Evolutionary conservation across 1,139 yeast species (phyloP).

Genomic region (Neolecta irregularis): DNA sequence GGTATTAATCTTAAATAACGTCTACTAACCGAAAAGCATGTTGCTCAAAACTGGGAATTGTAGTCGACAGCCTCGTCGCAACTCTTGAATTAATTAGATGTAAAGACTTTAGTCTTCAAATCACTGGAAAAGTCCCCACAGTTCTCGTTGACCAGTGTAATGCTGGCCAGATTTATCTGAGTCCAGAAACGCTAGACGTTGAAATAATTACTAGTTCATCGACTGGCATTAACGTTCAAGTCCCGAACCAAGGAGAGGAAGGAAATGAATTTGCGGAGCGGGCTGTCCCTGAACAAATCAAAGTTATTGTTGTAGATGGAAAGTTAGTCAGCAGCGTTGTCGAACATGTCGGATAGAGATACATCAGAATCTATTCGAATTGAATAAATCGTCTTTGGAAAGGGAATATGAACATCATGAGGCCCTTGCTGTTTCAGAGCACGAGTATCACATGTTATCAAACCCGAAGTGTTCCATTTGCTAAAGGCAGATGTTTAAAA

Average conservation of each 20-base stretch:
- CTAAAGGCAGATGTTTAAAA: too few species aligned
- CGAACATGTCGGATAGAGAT: constrained; percentile 30
- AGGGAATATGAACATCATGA: too few species aligned
- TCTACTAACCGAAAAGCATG: too few species aligned
- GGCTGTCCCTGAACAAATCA: constrained; percentile 79
- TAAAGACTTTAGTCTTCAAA: constrained; percentile 67
- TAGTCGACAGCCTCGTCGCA: constrained; percentile 71
- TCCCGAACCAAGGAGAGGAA: constrained; percentile 44
- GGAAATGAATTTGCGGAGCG: constrained; percentile 59
- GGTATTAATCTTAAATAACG: too few species aligned
- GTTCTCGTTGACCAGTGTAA: constrained; percentile 79
- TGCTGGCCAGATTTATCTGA: constrained; percentile 66
- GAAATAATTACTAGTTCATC: constrained; percentile 74
- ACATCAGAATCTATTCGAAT: background rate
- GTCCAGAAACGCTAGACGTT: constrained; percentile 50
- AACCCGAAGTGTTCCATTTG: too few species aligned
- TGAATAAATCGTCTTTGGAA: too few species aligned
- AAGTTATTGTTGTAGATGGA: constrained; percentile 40
- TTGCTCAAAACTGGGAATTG: constrained; percentile 56
- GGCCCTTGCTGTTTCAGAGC: too few species aligned
- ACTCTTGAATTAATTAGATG: constrained; percentile 82
- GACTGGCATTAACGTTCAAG: constrained; percentile 68
- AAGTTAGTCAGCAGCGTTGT: constrained; percentile 37
- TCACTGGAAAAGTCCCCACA: constrained; percentile 64
- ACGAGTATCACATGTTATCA: too few species aligned